Evolutionary conservation across 495 filamentous ascomycete genomes (phyloP).

Genomic region (Geoglossum glabrum): DNA sequence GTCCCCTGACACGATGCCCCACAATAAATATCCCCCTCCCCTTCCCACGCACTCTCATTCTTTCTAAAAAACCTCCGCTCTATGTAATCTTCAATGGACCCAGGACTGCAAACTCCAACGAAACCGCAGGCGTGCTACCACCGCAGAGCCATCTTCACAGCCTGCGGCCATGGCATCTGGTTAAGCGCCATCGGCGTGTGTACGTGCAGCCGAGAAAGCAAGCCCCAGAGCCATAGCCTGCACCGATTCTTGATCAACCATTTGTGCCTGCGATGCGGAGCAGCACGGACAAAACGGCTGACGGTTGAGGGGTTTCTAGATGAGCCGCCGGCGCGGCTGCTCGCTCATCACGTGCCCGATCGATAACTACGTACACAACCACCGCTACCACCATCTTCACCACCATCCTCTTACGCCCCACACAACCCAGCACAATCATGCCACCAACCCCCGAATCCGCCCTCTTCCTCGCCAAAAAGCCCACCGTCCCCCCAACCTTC

Average conservation of each 20-base stretch:
- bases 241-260: neutral
- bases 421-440: slow-evolving; percentile 24
- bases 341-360: neutral
- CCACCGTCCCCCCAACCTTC: slow-evolving; percentile 81
- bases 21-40: too few relatives aligned
- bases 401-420: neutral
- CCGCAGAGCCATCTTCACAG: neutral
- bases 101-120: neutral
- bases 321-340: too few relatives aligned
- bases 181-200: neutral
- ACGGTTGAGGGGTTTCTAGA: neutral
- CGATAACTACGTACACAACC: too few relatives aligned
- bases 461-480: slow-evolving; percentile 85
- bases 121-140: neutral
- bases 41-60: neutral
- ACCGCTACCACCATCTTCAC: neutral
- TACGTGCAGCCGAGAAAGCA: neutral
- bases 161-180: neutral
- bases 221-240: neutral
- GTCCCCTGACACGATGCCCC: too few relatives aligned
- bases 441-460: slow-evolving; percentile 76
- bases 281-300: neutral
- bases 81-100: too few relatives aligned
- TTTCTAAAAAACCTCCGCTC: neutral
- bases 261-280: neutral